These are phyloP conservation scores for Colletotrichum brevisporum DNA, from an alignment of 2,329 filamentous ascomycete genomes.

Conservation along the genomic window DNA sequence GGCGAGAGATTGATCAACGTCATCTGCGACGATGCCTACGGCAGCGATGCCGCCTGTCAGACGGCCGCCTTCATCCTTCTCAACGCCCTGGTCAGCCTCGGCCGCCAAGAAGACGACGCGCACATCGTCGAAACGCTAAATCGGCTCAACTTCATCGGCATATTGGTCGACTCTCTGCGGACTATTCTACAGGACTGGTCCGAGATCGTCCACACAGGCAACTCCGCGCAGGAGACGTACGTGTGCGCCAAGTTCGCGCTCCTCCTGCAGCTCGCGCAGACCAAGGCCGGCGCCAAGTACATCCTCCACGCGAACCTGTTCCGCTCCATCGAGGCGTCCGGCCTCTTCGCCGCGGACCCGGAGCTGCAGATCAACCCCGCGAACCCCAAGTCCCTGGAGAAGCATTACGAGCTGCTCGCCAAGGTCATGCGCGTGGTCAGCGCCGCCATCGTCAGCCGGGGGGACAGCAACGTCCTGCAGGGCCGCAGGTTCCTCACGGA, in stretches of 20 bases:
- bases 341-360: conserved; percentile 91
- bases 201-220: conserved; percentile 63
- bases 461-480: conserved; percentile 85
- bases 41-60: conserved; percentile 84
- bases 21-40: conserved; percentile 93
- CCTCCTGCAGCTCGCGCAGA: conserved; percentile 87
- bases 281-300: conserved; percentile 84
- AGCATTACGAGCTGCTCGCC: conserved; percentile 88
- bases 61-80: conserved; percentile 90
- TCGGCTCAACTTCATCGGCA: conserved; percentile 89
- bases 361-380: conserved; percentile 87
- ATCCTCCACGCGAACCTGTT: conserved; percentile 94
- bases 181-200: conserved; percentile 81
- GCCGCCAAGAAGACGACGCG: conserved; percentile 78
- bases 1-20: conserved; percentile 88
- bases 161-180: conserved; percentile 90
- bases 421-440: conserved; percentile 86
- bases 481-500: conserved; percentile 85
- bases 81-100: conserved; percentile 81
- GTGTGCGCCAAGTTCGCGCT: conserved; percentile 83
- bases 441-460: conserved; percentile 84
- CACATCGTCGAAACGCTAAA: conserved; percentile 85
- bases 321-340: conserved; percentile 82
- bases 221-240: conserved; percentile 63
- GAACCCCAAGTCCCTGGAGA: conserved; percentile 78